A percentile compares a stretch with the other conserved stretches of the same genome.
Evolutionary conservation across 164 flowering plant species (phyloP).

Genomic region (Berberis vulgaris): DNA sequence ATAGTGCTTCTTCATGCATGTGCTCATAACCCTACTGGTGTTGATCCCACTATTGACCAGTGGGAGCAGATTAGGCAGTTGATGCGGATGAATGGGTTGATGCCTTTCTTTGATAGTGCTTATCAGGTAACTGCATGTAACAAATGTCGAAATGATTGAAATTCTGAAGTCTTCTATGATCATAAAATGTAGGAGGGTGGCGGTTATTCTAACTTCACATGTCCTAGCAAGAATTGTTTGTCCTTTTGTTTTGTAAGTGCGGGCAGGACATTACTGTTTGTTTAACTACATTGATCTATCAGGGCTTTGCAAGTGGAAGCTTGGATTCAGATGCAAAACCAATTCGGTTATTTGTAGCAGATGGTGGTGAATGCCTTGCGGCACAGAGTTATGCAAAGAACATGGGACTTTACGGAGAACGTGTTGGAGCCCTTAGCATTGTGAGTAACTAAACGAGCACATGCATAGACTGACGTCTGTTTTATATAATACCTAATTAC

Average conservation of each 20-base stretch:
- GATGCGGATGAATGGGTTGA: slow-evolving; percentile 66
- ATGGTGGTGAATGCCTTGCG: slow-evolving; percentile 87
- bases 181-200: too few relatives aligned
- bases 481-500: too few relatives aligned
- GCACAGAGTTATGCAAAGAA: slow-evolving; percentile 99
- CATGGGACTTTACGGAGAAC: slow-evolving; percentile 98
- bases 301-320: slow-evolving; percentile 99
- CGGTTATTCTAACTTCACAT: too few relatives aligned
- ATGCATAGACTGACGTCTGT: too few relatives aligned
- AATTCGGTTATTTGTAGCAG: slow-evolving; percentile 90
- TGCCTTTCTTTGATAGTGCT: slow-evolving; percentile 99
- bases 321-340: slow-evolving; percentile 90
- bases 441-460: slow-evolving; percentile 34
- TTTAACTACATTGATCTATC: slow-evolving; percentile 2
- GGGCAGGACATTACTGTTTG: not conserved
- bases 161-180: too few relatives aligned
- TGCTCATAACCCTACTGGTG: slow-evolving; percentile 99
- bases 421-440: slow-evolving; percentile 99
- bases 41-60: slow-evolving; percentile 87
- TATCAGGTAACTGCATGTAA: slow-evolving; percentile 55
- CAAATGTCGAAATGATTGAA: too few relatives aligned
- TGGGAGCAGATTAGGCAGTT: slow-evolving; percentile 94
- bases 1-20: slow-evolving; percentile 98
- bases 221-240: too few relatives aligned
- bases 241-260: too few relatives aligned